Evolutionary conservation across 2,329 filamentous ascomycete species (phyloP).

Genomic region (Gliomastix tumulicola): DNA sequence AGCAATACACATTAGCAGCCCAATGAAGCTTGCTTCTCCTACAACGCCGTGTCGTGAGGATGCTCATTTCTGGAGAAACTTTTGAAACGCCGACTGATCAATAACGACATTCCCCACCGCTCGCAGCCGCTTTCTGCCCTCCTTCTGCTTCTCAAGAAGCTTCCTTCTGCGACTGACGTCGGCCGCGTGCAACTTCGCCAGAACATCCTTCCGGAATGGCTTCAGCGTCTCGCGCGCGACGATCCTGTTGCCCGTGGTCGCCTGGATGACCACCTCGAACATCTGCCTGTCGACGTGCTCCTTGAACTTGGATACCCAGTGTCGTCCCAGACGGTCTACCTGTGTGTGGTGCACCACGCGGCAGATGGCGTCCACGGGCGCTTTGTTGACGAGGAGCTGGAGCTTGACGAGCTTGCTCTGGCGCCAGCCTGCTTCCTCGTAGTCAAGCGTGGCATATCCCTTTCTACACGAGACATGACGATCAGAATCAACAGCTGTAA

Average conservation of each 20-base stretch:
- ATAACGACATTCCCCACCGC: slow-evolving; percentile 90
- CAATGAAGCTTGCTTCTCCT: slow-evolving; percentile 1
- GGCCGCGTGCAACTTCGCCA: slow-evolving; percentile 86
- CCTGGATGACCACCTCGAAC: slow-evolving; percentile 87
- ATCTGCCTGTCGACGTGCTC: slow-evolving; percentile 94
- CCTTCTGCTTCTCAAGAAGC: slow-evolving; percentile 93
- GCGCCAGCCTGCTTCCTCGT: slow-evolving; percentile 89
- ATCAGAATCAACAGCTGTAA: background rate
- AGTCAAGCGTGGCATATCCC: slow-evolving; percentile 92
- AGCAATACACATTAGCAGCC: too few relatives aligned
- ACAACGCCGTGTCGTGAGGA: too few relatives aligned
- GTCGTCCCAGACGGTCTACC: slow-evolving; percentile 69
- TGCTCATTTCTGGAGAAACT: too few relatives aligned
- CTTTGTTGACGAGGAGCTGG: slow-evolving; percentile 88
- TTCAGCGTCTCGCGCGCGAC: slow-evolving; percentile 93
- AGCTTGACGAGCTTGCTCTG: slow-evolving; percentile 77
- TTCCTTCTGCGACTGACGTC: slow-evolving; percentile 80
- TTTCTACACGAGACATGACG: slow-evolving; percentile 39
- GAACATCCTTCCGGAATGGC: slow-evolving; percentile 91
- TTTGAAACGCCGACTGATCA: slow-evolving; percentile 91
- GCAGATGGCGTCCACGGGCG: slow-evolving; percentile 89
- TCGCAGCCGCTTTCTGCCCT: slow-evolving; percentile 80
- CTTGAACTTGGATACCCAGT: slow-evolving; percentile 95
- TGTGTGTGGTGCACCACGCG: slow-evolving; percentile 81
- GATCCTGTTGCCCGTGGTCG: slow-evolving; percentile 73